Evolutionary conservation across 129 eudicot genomes (phyloP), one percentile per base, ranked within the genome.

Genomic region (Tanacetum coccineum): DNA sequence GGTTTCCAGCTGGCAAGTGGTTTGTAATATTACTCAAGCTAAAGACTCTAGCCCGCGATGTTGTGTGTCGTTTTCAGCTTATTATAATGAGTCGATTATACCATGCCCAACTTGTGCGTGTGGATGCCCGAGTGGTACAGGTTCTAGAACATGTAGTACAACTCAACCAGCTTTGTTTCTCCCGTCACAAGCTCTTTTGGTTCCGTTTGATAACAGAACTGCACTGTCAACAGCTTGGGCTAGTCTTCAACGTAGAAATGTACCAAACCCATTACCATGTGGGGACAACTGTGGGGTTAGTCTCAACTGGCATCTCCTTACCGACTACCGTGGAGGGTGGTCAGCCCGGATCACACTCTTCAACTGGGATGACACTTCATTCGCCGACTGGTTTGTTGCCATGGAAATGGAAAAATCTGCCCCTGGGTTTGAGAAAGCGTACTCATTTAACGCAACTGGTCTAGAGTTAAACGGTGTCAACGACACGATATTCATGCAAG

Each of bases 91-190:
- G 69, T 93, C 99, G 0, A 82, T 93, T 22, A 75, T 93, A 46
- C 99, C 99, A 1, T 93, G 99, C 79, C 84, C 59, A n/a, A 93
- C 99, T 4, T 93, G 99, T 32, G 92, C 99, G 6, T 93, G 99
- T 62, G 96, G 99, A 13, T 93, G 99, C 76, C 90, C 95, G 0
- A 66, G 75, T 6, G 64, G 64, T 18, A 13, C 80, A 0, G 48
- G 52, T 50, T 18, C 75, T n/a, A 80, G 62, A 3, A 80, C 95
- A 0, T 93, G 98, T 39, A 88, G 98, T 28, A 74, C 87, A 4
- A 84, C 70, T 0, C 58, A 84, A 46, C 87, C 91, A 0, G 99
- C 99, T 0, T 70, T 93, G 22, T 79, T 93, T 48, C 93, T 93
- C 13, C 98, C 98, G 9, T 67, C 96, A 2, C 91, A 93, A 73